A percentile compares a stretch with the other conserved stretches of the same genome.
phyloP scores from a whole-genome alignment of 768 basidiomycete genomes.

The Termitomyces sp. region DNA sequence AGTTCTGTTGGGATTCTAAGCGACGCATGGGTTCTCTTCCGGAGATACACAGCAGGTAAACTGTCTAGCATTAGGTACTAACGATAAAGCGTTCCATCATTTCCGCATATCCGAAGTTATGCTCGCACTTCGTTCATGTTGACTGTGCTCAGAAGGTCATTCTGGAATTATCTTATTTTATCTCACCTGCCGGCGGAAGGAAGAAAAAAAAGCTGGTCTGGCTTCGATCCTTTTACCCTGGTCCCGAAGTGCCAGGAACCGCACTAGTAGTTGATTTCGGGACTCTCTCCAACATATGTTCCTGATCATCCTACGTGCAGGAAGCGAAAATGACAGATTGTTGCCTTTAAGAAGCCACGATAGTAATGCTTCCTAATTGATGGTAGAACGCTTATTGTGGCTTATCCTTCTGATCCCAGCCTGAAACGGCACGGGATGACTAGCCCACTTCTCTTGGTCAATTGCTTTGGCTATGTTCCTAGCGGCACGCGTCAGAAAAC shows the following conservation, averaged over 20 bases:
- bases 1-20: not conserved
- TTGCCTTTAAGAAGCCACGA: conserved; percentile 7
- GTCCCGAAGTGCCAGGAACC: not conserved
- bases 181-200: not conserved
- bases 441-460: conserved; percentile 15
- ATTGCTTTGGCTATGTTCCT: conserved; percentile 13
- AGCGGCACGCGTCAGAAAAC: conserved; percentile 19
- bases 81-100: not conserved
- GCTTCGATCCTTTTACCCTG: not conserved
- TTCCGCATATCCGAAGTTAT: not conserved
- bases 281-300: conserved; percentile 3
- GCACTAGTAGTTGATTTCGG: not conserved
- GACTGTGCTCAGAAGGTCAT: not conserved
- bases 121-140: not conserved
- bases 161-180: not conserved
- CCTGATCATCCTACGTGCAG: conserved; percentile 13
- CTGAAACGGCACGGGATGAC: conserved; percentile 11
- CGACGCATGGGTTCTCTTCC: not conserved
- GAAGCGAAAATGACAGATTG: conserved; percentile 1
- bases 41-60: not conserved
- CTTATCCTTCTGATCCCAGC: conserved; percentile 12
- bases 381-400: conserved; percentile 11
- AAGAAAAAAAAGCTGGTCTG: not conserved
- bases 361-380: conserved; percentile 13
- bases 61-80: not conserved